Evolutionary conservation across 2,329 filamentous ascomycete genomes (phyloP).

Genomic region (Aspergillus jensenii): DNA sequence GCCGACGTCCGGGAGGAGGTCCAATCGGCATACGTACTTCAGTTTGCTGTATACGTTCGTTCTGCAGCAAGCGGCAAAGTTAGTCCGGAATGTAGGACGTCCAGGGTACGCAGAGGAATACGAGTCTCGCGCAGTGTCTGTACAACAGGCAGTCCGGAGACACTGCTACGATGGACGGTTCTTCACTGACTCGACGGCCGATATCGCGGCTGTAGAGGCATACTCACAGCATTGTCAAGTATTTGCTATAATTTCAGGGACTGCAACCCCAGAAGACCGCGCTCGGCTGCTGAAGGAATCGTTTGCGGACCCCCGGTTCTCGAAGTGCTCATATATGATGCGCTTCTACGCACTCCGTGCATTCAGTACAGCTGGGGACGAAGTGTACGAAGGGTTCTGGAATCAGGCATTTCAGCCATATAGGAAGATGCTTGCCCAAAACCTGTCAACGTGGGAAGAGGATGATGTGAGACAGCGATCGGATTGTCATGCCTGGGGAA

Average conservation of each 20-base stretch:
- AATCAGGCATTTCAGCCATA: constrained; percentile 35
- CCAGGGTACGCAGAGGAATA: constrained; percentile 32
- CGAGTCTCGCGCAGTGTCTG: constrained; percentile 16
- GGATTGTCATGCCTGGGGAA: constrained; percentile 48
- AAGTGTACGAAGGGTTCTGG: constrained; percentile 37
- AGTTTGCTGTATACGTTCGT: constrained; percentile 42
- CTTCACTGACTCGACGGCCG: constrained; percentile 35
- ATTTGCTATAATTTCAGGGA: constrained; percentile 30
- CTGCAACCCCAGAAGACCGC: constrained; percentile 11
- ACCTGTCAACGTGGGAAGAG: constrained; percentile 45
- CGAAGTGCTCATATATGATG: constrained; percentile 42
- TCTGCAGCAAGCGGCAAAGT: constrained; percentile 32
- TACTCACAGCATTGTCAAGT: constrained; percentile 34
- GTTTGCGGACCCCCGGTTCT: constrained; percentile 28
- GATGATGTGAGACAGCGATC: constrained; percentile 44
- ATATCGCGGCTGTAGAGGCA: constrained; percentile 21
- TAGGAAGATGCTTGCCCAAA: constrained; percentile 38
- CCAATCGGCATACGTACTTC: constrained; percentile 43
- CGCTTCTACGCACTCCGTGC: constrained; percentile 43
- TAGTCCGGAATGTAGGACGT: constrained; percentile 34
- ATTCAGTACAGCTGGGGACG: constrained; percentile 32
- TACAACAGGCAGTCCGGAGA: constrained; percentile 22
- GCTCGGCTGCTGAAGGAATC: constrained; percentile 27
- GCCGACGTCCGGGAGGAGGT: constrained; percentile 36
- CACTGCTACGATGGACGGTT: constrained; percentile 33